Evolutionary conservation across 495 filamentous ascomycete genomes (phyloP).

Genomic region (Chaetomidium leptoderma): DNA sequence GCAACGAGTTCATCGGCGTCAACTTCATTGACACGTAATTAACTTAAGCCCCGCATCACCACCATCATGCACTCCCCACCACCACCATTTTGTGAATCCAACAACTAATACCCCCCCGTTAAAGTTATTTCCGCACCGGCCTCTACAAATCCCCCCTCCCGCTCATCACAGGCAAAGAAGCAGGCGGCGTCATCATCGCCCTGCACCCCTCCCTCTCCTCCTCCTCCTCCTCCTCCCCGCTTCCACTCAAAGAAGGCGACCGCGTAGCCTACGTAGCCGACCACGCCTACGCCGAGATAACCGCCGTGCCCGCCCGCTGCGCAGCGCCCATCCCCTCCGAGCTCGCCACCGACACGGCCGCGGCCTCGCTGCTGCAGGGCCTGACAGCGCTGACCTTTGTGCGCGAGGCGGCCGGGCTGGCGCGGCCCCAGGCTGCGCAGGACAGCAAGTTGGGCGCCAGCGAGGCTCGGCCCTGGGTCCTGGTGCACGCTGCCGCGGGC

Average conservation of each 20-base stretch:
- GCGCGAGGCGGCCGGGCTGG: slow-evolving; percentile 68
- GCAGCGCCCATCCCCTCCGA: slow-evolving; percentile 61
- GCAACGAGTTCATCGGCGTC: slow-evolving; percentile 79
- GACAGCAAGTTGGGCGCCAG: slow-evolving; percentile 15
- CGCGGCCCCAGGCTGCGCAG: slow-evolving; percentile 24
- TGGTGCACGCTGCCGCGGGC: slow-evolving; percentile 88
- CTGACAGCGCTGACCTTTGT: slow-evolving; percentile 80
- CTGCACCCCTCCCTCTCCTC: slow-evolving; percentile 33
- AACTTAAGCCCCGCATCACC: slow-evolving; percentile 8
- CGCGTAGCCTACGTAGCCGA: slow-evolving; percentile 61
- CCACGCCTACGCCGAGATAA: slow-evolving; percentile 70
- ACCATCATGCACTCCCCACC: slow-evolving; percentile 21
- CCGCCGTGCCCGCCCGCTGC: slow-evolving; percentile 53
- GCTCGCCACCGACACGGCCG: slow-evolving; percentile 58
- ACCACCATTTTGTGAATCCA: not conserved
- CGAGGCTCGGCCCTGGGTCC: slow-evolving; percentile 70
- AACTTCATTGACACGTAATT: slow-evolving; percentile 81
- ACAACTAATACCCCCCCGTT: not conserved
- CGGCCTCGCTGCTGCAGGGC: slow-evolving; percentile 72
- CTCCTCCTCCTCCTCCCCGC: not conserved
- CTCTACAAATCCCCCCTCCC: slow-evolving; percentile 71
- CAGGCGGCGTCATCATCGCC: slow-evolving; percentile 47
- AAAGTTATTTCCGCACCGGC: slow-evolving; percentile 83
- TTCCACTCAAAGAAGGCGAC: slow-evolving; percentile 51
- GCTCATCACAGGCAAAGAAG: slow-evolving; percentile 81